These are phyloP conservation scores for Saccharum officinarum DNA, from an alignment of 176 grass and related monocot genomes.

Conservation along the genomic window DNA sequence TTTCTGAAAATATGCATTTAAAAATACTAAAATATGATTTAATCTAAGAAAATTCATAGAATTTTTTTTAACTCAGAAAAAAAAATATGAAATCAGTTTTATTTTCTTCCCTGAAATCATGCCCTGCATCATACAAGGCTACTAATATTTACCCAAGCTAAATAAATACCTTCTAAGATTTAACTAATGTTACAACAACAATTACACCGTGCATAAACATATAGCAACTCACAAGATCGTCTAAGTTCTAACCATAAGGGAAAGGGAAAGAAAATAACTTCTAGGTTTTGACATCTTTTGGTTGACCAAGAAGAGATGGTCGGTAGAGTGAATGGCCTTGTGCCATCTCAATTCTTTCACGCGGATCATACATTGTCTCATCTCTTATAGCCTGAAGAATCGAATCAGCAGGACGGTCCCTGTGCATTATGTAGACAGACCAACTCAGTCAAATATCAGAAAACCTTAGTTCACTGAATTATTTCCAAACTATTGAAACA, in stretches of 20 bases:
- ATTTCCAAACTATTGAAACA: not conserved
- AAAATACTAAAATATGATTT: not conserved
- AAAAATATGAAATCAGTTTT: not conserved
- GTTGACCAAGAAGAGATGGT: conserved; percentile 80
- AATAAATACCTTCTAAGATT: conserved; percentile 10
- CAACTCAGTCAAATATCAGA: conserved; percentile 7
- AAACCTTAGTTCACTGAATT: not conserved
- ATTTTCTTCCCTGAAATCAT: not conserved
- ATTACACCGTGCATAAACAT: conserved; percentile 7
- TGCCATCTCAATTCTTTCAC: conserved; percentile 93
- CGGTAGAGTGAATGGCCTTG: conserved; percentile 77
- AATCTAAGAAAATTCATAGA: not conserved
- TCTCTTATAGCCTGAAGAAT: conserved; percentile 98
- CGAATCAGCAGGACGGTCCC: conserved; percentile 69
- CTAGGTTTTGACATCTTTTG: conserved; percentile 45
- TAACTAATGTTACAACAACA: conserved; percentile 48
- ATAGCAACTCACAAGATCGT: not conserved
- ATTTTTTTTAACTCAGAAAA: not conserved
- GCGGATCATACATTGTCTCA: conserved; percentile 95
- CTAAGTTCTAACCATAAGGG: conserved; percentile 5
- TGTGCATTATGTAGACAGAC: conserved; percentile 35
- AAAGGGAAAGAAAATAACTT: not conserved
- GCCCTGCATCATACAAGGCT: conserved; percentile 5
- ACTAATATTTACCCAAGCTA: conserved; percentile 20
- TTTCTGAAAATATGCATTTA: not conserved